These are phyloP conservation scores for Alternaria conjuncta DNA, from an alignment of 2,329 filamentous ascomycete genomes.

Conservation along the genomic window DNA sequence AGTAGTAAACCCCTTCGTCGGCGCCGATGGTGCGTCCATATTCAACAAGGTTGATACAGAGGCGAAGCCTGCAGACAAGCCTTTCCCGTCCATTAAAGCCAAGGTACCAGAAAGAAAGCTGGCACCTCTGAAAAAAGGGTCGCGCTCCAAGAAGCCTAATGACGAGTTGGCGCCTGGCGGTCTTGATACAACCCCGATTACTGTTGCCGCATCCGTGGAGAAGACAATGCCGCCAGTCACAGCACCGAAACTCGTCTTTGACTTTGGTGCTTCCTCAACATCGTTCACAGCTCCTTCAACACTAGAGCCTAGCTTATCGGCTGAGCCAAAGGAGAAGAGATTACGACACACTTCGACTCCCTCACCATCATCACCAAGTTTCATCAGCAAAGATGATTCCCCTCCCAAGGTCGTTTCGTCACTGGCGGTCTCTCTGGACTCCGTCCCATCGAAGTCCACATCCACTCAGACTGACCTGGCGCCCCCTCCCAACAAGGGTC, in stretches of 20 bases:
- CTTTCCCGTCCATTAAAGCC: not conserved
- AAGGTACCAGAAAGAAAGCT: not conserved
- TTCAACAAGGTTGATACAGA: not conserved
- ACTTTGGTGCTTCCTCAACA: not conserved
- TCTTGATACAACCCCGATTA: not conserved
- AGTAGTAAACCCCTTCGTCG: not conserved
- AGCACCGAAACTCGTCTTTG: not conserved
- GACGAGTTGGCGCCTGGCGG: not conserved
- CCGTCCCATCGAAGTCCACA: not conserved
- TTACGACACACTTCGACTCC: not conserved
- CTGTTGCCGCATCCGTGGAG: rapidly evolving
- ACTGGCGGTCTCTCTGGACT: not conserved
- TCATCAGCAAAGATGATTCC: not conserved
- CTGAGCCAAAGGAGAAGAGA: not conserved
- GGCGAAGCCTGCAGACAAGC: not conserved
- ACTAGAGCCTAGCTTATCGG: not conserved
- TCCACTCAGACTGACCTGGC: not conserved
- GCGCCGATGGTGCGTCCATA: not conserved
- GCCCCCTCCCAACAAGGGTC: not conserved
- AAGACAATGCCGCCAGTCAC: rapidly evolving
- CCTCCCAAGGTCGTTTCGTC: not conserved
- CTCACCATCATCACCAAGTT: not conserved
- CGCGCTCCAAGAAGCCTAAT: not conserved
- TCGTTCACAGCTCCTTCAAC: not conserved
- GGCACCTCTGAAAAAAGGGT: not conserved